Evolutionary conservation across 306 rosid species (phyloP).

Genomic region (Cucumis sativus): Cucumber_9930_V3 NC_026661.2:15190501-15191000

Average conservation of each 20-base stretch:
- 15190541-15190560: neutral
- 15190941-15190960: neutral
- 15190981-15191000: neutral
- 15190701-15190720: too few species aligned
- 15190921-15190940: neutral
- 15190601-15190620: neutral
- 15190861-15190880: neutral
- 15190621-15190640: neutral
- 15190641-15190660: neutral
- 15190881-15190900: neutral
- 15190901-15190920: neutral
- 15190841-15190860: too few species aligned
- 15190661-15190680: neutral
- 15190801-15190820: too few species aligned
- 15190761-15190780: too few species aligned
- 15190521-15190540: neutral
- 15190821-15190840: too few species aligned
- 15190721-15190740: too few species aligned
- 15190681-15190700: neutral
- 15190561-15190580: neutral
- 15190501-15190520: neutral
- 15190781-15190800: too few species aligned
- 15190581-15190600: neutral
- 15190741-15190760: too few species aligned
- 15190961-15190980: neutral